These are phyloP conservation scores for Lathyrus aphaca DNA, from an alignment of 306 rosid species.

Conservation along the genomic window DNA sequence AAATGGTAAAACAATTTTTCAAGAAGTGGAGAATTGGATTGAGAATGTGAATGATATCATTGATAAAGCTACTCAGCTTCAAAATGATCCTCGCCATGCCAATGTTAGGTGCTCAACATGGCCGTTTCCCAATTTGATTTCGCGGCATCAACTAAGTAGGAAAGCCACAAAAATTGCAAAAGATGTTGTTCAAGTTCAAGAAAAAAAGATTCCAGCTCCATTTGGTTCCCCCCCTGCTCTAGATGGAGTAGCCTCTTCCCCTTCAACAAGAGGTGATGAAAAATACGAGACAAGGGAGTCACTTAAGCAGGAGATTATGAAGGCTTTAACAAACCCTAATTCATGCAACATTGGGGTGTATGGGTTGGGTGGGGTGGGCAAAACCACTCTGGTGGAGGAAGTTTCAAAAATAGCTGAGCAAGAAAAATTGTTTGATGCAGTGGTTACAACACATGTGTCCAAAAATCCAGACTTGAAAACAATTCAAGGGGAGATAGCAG, in stretches of 20 bases:
- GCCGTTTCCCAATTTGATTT: not conserved
- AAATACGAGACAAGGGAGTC: not conserved
- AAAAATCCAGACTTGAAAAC: not conserved
- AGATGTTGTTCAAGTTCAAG: not conserved
- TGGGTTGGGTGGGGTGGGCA: not conserved
- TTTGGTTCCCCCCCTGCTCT: not conserved
- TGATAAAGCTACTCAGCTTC: not conserved
- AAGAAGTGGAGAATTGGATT: not conserved
- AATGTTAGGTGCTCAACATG: not conserved
- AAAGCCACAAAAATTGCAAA: not conserved
- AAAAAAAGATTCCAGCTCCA: not conserved
- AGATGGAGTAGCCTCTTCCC: not conserved
- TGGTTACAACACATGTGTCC: not conserved
- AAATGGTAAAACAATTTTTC: not conserved
- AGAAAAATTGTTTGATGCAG: not conserved
- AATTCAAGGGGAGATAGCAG: slow-evolving; percentile 9
- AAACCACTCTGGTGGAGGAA: not conserved
- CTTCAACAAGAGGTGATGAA: not conserved
- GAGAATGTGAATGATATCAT: not conserved
- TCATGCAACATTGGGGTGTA: not conserved
- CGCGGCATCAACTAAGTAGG: not conserved
- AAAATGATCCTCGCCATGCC: not conserved
- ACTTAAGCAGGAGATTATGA: not conserved
- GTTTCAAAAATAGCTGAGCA: not conserved
- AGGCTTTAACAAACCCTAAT: not conserved